A percentile compares a stretch with the other conserved stretches of the same genome.
phyloP scores from a whole-genome alignment of 2,329 filamentous ascomycete species.

The Cordyceps javanica region DNA sequence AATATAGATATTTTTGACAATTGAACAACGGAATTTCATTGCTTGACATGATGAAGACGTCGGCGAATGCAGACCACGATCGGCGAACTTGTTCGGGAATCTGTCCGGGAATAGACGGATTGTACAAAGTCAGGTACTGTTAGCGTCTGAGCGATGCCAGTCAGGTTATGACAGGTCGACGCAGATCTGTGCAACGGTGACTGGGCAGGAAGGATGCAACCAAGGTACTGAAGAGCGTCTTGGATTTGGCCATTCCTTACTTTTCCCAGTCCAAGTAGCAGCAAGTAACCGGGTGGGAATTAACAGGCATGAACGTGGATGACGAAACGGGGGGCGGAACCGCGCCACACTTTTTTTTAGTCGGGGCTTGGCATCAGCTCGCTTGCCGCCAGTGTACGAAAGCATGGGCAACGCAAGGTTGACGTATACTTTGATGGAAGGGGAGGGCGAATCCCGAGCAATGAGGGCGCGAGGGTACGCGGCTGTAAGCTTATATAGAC shows the following conservation, averaged over 20 bases:
- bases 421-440: background rate
- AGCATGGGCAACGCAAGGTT: too few relatives aligned
- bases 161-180: background rate
- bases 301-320: background rate
- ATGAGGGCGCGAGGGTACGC: background rate
- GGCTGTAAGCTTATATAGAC: background rate
- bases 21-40: conserved; percentile 2
- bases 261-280: background rate
- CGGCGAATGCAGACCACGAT: background rate
- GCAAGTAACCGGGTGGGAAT: background rate
- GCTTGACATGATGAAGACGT: background rate
- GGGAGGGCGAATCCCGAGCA: background rate
- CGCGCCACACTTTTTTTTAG: background rate
- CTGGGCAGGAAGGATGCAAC: background rate
- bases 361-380: background rate
- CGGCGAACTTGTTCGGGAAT: background rate
- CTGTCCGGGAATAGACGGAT: background rate
- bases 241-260: background rate
- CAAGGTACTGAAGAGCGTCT: background rate
- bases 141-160: background rate
- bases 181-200: background rate
- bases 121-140: background rate
- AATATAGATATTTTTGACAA: conserved; percentile 12
- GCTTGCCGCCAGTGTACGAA: background rate
- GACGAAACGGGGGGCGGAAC: background rate